Conservation (phyloP, 179 eudicot species). For the Spergularia azorica region DNA sequence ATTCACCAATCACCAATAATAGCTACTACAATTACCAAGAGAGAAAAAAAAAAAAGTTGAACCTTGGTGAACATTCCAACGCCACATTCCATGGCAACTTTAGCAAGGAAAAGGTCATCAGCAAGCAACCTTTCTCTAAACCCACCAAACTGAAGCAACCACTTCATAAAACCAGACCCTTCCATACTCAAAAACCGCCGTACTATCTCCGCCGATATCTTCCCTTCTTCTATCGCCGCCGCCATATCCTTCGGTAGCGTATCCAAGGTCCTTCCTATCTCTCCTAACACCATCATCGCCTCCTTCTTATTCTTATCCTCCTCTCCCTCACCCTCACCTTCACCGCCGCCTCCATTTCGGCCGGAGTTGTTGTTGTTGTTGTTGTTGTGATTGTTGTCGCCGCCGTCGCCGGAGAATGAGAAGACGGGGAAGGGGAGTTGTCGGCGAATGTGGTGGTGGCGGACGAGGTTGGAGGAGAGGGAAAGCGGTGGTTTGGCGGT, state of each 20-base stretch:
- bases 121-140: slow-evolving; percentile 85
- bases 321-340: slow-evolving; percentile 16
- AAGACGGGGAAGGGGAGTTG: slow-evolving; percentile 15
- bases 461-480: slow-evolving; percentile 4
- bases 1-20: too few relatives aligned
- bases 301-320: slow-evolving; percentile 39
- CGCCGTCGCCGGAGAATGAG: slow-evolving; percentile 12
- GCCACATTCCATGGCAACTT: slow-evolving; percentile 81
- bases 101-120: slow-evolving; percentile 85
- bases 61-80: slow-evolving; percentile 94
- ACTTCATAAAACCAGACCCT: slow-evolving; percentile 53
- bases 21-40: too few relatives aligned
- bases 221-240: slow-evolving; percentile 66
- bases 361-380: slow-evolving; percentile 20
- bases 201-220: slow-evolving; percentile 61
- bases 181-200: slow-evolving; percentile 64
- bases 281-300: slow-evolving; percentile 51
- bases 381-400: not conserved
- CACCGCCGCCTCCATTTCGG: slow-evolving; percentile 31
- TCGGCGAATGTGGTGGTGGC: slow-evolving; percentile 23
- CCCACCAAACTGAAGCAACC: slow-evolving; percentile 82
- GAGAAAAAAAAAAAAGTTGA: not conserved
- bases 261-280: slow-evolving; percentile 57
- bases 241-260: slow-evolving; percentile 78
- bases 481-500: not conserved